Conservation (phyloP, 1,139 yeast species). For the Yamadazyma taylorii region DNA sequence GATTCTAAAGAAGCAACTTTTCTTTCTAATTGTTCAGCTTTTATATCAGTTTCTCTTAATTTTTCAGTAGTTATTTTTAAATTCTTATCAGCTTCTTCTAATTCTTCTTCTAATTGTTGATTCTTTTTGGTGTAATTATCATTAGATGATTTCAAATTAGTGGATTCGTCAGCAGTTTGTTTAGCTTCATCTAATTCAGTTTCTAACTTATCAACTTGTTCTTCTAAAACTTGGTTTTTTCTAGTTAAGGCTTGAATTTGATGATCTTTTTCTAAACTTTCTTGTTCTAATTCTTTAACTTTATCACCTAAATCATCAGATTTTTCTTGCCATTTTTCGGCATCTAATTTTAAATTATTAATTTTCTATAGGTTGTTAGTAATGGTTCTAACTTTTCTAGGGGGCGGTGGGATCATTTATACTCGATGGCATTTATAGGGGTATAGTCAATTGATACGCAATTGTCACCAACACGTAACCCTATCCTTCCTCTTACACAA, state of each 20-base stretch:
- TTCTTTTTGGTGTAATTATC: constrained; percentile 92
- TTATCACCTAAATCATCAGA: constrained; percentile 81
- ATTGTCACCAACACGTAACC: no score
- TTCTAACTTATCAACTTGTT: constrained; percentile 88
- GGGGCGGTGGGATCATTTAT: not conserved
- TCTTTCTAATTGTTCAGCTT: constrained; percentile 96
- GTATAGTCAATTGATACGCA: no score
- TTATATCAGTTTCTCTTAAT: constrained; percentile 93
- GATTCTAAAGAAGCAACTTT: constrained; percentile 88
- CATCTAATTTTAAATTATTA: constrained; percentile 86
- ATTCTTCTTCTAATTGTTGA: constrained; percentile 87
- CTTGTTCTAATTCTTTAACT: constrained; percentile 91
- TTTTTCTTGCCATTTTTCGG: constrained; percentile 97
- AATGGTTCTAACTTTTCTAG: constrained; percentile 1
- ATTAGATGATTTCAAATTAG: constrained; percentile 83
- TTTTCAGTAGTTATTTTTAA: constrained; percentile 92
- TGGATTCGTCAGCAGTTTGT: constrained; percentile 90
- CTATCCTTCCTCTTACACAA: no score
- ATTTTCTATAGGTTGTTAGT: constrained; percentile 59
- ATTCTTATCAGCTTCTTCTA: constrained; percentile 89
- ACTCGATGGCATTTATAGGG: not conserved
- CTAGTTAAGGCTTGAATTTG: constrained; percentile 90
- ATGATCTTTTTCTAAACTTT: constrained; percentile 87
- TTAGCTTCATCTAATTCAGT: constrained; percentile 75
- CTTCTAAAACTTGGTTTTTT: constrained; percentile 88